A percentile compares a stretch with the other conserved stretches of the same genome.
Conservation (phyloP, 495 filamentous ascomycete genomes). For the Neurospora pannonica region DNA sequence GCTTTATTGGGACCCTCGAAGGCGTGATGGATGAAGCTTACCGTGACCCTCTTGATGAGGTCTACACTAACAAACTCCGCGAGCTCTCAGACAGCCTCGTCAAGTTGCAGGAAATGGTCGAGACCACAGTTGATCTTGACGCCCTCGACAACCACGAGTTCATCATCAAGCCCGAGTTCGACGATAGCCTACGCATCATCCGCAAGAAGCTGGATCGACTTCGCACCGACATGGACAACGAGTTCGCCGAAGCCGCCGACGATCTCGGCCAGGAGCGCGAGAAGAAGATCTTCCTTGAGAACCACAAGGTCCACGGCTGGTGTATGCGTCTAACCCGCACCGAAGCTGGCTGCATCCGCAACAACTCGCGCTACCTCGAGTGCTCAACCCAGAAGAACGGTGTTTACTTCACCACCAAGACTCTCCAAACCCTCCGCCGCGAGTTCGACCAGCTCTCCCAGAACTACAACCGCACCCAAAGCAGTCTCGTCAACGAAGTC, state of each 20-base stretch:
- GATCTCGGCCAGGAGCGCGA: conserved; percentile 91
- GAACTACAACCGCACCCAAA: conserved; percentile 94
- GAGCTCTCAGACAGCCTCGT: conserved; percentile 68
- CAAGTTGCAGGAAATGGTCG: conserved; percentile 95
- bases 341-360: conserved; percentile 87
- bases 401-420: conserved; percentile 90
- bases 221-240: conserved; percentile 69
- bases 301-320: conserved; percentile 92
- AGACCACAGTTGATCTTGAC: conserved; percentile 94
- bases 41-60: conserved; percentile 73
- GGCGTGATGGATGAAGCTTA: conserved; percentile 94
- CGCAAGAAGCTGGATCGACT: conserved; percentile 84
- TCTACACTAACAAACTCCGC: conserved; percentile 76
- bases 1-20: conserved; percentile 80
- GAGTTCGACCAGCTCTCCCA: conserved; percentile 92
- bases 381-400: conserved; percentile 98
- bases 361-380: conserved; percentile 83
- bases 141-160: conserved; percentile 96
- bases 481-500: conserved; percentile 83
- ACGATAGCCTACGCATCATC: conserved; percentile 79
- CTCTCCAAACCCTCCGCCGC: conserved; percentile 71
- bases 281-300: conserved; percentile 97
- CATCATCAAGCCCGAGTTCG: conserved; percentile 97
- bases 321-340: conserved; percentile 90
- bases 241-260: conserved; percentile 64